A percentile compares a stretch with the other conserved stretches of the same genome.
Evolutionary conservation across 768 basidiomycete species (phyloP).

Genomic region (Phylloporus sp.): DNA sequence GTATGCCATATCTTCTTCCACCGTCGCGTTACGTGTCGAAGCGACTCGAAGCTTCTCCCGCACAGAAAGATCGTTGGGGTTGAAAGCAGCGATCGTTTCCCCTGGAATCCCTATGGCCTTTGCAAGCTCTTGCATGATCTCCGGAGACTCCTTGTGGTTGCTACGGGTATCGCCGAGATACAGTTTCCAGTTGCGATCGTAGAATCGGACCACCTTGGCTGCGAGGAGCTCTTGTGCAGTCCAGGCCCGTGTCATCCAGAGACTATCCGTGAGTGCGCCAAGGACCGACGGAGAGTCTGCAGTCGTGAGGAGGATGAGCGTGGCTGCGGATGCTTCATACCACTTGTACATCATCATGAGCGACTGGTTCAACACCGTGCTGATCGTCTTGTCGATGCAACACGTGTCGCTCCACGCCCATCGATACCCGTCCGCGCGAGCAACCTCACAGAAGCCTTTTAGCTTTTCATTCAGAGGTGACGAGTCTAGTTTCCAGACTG

Average conservation of each 20-base stretch:
- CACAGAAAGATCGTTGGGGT: neutral
- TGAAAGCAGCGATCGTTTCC: neutral
- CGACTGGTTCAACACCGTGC: constrained; percentile 3
- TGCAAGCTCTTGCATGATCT: constrained; percentile 3
- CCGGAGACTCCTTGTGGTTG: too few species aligned
- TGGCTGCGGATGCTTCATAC: constrained; percentile 8
- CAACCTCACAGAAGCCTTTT: constrained; percentile 8
- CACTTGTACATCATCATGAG: constrained; percentile 13
- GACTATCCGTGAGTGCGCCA: neutral
- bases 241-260: constrained; percentile 15
- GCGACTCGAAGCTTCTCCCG: constrained; percentile 7
- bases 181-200: too few species aligned
- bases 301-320: neutral
- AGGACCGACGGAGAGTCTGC: neutral
- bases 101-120: constrained; percentile 2
- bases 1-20: constrained; percentile 8
- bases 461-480: constrained; percentile 4
- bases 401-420: constrained; percentile 15
- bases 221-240: constrained; percentile 12
- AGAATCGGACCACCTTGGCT: neutral
- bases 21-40: constrained; percentile 4
- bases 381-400: constrained; percentile 11
- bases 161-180: too few species aligned
- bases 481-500: constrained; percentile 5
- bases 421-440: constrained; percentile 5